A percentile compares a stretch with the other conserved stretches of the same genome.
Evolutionary conservation across 805 yeast genomes (phyloP).

Genomic region (Sporopachydermia quercuum): DNA sequence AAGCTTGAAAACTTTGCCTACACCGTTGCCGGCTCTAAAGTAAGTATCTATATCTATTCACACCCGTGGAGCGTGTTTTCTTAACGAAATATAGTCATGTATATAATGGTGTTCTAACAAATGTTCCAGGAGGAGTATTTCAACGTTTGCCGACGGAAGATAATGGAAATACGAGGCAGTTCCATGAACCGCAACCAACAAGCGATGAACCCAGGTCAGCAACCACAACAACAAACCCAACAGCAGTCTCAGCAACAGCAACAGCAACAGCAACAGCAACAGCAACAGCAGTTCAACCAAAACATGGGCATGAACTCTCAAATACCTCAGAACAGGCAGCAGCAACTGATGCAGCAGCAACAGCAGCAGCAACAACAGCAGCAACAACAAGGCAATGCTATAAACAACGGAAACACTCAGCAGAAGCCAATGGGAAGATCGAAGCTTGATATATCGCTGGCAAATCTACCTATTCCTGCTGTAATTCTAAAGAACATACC

Average conservation of each 20-base stretch:
- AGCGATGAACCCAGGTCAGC: slow-evolving; percentile 6
- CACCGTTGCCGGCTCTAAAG: not conserved
- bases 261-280: slow-evolving; percentile 12
- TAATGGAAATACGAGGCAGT: slow-evolving; percentile 8
- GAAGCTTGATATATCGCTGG: slow-evolving; percentile 28
- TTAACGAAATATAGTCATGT: too few species aligned
- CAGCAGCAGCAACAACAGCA: slow-evolving; percentile 10
- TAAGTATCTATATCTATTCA: not conserved
- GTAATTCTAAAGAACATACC: slow-evolving; percentile 53
- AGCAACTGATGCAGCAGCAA: slow-evolving; percentile 13
- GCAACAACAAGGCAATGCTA: slow-evolving; percentile 13
- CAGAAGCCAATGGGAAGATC: slow-evolving; percentile 6
- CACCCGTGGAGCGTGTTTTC: not conserved
- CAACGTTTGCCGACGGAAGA: slow-evolving; percentile 12
- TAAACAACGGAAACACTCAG: slow-evolving; percentile 6
- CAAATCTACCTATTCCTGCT: slow-evolving; percentile 61
- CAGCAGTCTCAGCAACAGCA: slow-evolving; percentile 9
- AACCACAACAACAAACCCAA: slow-evolving; percentile 11
- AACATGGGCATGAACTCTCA: slow-evolving; percentile 6
- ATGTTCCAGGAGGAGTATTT: slow-evolving; percentile 11
- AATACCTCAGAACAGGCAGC: slow-evolving; percentile 7
- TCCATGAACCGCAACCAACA: slow-evolving; percentile 4
- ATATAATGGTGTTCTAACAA: too few species aligned
- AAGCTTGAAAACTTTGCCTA: not conserved
- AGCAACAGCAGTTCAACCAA: slow-evolving; percentile 10